Evolutionary conservation across 768 basidiomycete genomes (phyloP), one percentile per base, ranked within the genome.

Genomic region (Mycena belliarum): DNA sequence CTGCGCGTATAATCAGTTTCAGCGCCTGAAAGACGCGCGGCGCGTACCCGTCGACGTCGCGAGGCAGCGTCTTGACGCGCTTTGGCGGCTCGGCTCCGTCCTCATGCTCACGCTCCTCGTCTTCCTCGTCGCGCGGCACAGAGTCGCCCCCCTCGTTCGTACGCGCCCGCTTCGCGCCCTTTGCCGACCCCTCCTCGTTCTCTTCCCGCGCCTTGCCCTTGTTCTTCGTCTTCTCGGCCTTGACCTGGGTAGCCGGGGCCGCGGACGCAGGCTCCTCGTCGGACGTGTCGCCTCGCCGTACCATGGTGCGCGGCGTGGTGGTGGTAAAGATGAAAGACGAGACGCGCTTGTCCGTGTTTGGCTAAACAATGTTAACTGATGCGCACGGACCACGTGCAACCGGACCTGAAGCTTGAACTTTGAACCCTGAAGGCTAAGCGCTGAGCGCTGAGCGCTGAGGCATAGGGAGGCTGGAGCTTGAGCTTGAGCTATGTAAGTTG

Each of bases 1-100:
- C 29, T 32, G 12, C 6, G 29, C 6, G 29, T 6, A 32, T 6
- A 32, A 32, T 32, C 29, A 32, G 29, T 32, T 32, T 32, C 29
- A 6, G 6, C 12, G 29, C 12, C n/a, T n/a, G n/a, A n/a, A n/a
- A n/a, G 29, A 32, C 12, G 6, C 29, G 29, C 6, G 29, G 12
- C 29, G 29, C 29, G 12, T 32, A 89, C 91, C 89, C 89, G 58
- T 93, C 91, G 0, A 65, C 74, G 55, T 83, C 90, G 28, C 91
- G 81, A 33, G 89, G 87, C 29, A 88, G 79, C 1, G 88, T 89
- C 62, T 82, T 75, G 14, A 78, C 72, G 46, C 75, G n/a, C n/a
- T n/a, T n/a, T n/a, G n/a, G n/a, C n/a, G n/a, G 79, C 24, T 73
- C 64, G 25, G 66, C 28, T 25, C 45, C 45, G 25, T 52, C 44